Evolutionary conservation across 768 basidiomycete species (phyloP).

Genomic region (Phylloporus arenicola): DNA sequence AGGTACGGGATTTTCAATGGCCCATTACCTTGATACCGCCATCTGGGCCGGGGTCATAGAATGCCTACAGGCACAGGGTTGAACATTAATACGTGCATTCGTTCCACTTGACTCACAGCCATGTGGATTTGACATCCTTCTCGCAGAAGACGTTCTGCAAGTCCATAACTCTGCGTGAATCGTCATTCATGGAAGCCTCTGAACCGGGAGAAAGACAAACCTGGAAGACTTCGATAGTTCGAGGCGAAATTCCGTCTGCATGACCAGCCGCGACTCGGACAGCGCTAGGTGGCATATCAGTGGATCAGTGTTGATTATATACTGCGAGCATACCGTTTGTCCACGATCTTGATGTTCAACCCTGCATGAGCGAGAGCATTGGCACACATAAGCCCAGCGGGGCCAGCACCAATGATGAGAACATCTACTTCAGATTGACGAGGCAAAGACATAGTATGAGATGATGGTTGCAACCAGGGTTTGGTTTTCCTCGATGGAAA

Average conservation of each 20-base stretch:
- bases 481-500: not conserved
- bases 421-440: slow-evolving; percentile 34
- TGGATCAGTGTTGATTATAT: not conserved
- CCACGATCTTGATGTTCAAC: slow-evolving; percentile 36
- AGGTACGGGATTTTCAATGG: not conserved
- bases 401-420: slow-evolving; percentile 40
- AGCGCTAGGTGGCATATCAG: slow-evolving; percentile 8
- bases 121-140: slow-evolving; percentile 63
- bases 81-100: not conserved
- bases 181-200: not conserved
- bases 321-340: slow-evolving; percentile 30
- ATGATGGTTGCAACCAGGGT: not conserved
- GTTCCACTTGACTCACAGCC: slow-evolving; percentile 42
- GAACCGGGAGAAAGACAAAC: slow-evolving; percentile 13
- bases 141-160: slow-evolving; percentile 54
- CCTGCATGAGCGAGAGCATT: slow-evolving; percentile 35
- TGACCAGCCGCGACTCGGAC: slow-evolving; percentile 19
- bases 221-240: slow-evolving; percentile 42
- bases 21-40: slow-evolving; percentile 60
- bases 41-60: slow-evolving; percentile 60
- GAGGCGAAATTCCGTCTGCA: slow-evolving; percentile 26
- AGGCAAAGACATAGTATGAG: slow-evolving; percentile 10
- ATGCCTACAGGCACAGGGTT: slow-evolving; percentile 44
- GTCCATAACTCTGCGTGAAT: slow-evolving; percentile 59
- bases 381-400: slow-evolving; percentile 40